phyloP scores from a whole-genome alignment of 1,284 basidiomycete species.

The Sanguinoderma infundibulare region DNA sequence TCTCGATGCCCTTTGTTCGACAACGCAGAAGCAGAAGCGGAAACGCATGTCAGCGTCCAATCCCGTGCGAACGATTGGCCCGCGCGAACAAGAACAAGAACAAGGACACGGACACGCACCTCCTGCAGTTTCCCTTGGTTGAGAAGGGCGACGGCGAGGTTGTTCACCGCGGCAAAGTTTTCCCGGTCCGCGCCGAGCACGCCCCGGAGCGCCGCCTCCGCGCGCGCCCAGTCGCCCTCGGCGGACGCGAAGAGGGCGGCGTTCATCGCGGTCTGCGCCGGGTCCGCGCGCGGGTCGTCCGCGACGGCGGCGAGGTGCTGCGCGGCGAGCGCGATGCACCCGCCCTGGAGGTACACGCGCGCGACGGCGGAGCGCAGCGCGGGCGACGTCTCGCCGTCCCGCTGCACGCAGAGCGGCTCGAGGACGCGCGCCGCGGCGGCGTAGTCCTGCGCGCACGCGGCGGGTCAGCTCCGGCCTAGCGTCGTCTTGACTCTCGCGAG shows the following conservation, averaged over 20 bases:
- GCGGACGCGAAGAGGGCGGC: conserved; percentile 64
- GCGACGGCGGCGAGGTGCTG: conserved; percentile 57
- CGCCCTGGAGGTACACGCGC: conserved; percentile 75
- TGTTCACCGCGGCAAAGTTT: conserved; percentile 75
- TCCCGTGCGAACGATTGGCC: too few relatives aligned
- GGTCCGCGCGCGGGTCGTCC: conserved; percentile 47
- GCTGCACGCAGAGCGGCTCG: conserved; percentile 60
- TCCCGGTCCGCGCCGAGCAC: conserved; percentile 55
- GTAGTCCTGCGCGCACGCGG: conserved; percentile 56
- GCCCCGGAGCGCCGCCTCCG: conserved; percentile 47
- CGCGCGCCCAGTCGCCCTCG: conserved; percentile 68
- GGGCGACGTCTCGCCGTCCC: conserved; percentile 43
- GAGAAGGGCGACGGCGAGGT: conserved; percentile 72
- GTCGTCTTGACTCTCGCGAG: too few relatives aligned
- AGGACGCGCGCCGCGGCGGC: conserved; percentile 67
- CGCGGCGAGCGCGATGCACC: conserved; percentile 60
- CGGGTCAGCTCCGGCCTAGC: too few relatives aligned
- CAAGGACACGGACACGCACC: conserved; percentile 40
- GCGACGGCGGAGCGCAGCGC: conserved; percentile 68
- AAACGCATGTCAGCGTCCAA: too few relatives aligned
- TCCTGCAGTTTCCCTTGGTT: conserved; percentile 73
- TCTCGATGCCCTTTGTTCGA: conserved; percentile 58
- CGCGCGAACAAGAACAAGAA: too few relatives aligned
- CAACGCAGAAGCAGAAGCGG: background rate
- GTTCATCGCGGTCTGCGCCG: conserved; percentile 60